Conservation (phyloP, 129 eudicot genomes). For the Flaveria linearis region DNA sequence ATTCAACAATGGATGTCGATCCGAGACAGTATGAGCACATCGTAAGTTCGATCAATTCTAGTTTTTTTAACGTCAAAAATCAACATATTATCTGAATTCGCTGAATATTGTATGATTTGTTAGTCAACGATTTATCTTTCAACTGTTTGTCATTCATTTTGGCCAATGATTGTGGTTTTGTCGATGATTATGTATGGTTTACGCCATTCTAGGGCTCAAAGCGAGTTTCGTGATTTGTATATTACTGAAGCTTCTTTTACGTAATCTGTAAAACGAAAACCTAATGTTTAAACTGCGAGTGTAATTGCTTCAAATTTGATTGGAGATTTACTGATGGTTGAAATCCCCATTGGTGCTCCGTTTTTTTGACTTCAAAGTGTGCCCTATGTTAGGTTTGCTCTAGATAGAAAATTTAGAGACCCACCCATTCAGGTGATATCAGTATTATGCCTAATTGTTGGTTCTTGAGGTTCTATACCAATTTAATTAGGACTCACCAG, state of each 20-base stretch:
- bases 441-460: no score
- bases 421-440: background rate
- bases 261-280: conserved; percentile 11
- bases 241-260: no score
- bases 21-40: conserved; percentile 72
- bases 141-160: conserved; percentile 24
- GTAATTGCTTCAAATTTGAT: background rate
- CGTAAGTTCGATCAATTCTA: conserved; percentile 43
- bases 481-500: background rate
- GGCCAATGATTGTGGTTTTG: conserved; percentile 10
- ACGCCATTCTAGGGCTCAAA: conserved; percentile 27
- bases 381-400: conserved; percentile 1
- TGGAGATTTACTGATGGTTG: background rate
- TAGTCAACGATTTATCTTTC: conserved; percentile 24
- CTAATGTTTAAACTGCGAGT: background rate
- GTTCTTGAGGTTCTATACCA: background rate
- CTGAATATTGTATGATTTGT: conserved; percentile 19
- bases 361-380: background rate
- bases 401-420: background rate
- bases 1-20: conserved; percentile 64
- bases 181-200: background rate
- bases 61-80: background rate
- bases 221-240: background rate
- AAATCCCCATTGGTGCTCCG: background rate
- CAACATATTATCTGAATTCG: background rate